These are phyloP conservation scores for Apiospora arundinis DNA, from an alignment of 2,329 filamentous ascomycete species.

Conservation along the genomic window DNA sequence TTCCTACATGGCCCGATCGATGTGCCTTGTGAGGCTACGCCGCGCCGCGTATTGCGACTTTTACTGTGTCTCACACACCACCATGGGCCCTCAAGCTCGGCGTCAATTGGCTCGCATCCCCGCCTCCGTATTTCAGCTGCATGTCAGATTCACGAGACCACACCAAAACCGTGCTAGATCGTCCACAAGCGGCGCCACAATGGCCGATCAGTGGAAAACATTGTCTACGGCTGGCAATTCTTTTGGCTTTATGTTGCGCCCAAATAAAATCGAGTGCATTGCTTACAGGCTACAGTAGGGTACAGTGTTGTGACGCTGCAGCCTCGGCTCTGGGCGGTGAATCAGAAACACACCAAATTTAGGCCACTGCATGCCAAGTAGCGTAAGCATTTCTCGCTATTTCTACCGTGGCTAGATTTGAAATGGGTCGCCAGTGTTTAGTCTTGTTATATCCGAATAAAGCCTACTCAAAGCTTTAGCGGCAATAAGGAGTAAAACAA, in stretches of 20 bases:
- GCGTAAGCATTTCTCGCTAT: too few species aligned
- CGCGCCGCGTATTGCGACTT: background rate
- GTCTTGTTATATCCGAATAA: too few species aligned
- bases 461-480: too few species aligned
- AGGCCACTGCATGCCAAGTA: too few species aligned
- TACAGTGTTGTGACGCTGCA: too few species aligned
- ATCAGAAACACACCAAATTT: too few species aligned
- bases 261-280: background rate
- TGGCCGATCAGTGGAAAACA: background rate
- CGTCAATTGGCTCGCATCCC: background rate
- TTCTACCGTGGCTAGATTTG: too few species aligned
- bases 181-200: background rate
- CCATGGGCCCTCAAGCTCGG: background rate
- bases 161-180: background rate
- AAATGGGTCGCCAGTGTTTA: too few species aligned
- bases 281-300: too few species aligned
- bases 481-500: too few species aligned
- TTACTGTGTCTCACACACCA: conserved; percentile 1
- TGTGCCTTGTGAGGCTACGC: background rate
- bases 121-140: background rate
- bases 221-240: background rate
- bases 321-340: too few species aligned
- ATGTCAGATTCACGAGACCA: conserved; percentile 13
- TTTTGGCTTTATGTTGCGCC: background rate
- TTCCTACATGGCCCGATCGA: background rate